A percentile compares a stretch with the other conserved stretches of the same genome.
Evolutionary conservation across 164 flowering plant species (phyloP).

Genomic region (Annona cherimola): DNA sequence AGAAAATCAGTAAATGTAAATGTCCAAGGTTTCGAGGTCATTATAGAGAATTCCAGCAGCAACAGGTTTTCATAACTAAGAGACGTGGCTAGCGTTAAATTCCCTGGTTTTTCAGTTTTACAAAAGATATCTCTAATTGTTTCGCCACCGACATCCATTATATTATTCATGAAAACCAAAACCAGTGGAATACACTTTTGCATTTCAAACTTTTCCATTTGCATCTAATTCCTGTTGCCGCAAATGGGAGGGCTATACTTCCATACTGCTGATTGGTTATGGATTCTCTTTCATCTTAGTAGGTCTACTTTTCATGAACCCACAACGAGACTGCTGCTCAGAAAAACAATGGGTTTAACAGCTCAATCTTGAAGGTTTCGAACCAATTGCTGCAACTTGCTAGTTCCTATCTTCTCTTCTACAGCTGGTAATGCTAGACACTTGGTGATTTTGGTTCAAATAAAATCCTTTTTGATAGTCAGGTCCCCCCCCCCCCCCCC

Average conservation of each 20-base stretch:
- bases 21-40: too few species aligned
- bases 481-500: constrained; percentile 2
- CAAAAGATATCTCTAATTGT: too few species aligned
- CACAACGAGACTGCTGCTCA: background rate
- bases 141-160: too few species aligned
- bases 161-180: too few species aligned
- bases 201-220: too few species aligned
- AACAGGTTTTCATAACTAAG: too few species aligned
- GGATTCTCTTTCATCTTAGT: constrained; percentile 5
- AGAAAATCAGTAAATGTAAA: too few species aligned
- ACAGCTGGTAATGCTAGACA: constrained; percentile 10
- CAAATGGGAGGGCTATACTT: background rate
- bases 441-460: constrained; percentile 12
- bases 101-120: too few species aligned
- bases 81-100: too few species aligned
- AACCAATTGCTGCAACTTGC: background rate
- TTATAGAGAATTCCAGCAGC: too few species aligned
- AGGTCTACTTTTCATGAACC: constrained; percentile 6
- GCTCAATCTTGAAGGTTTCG: constrained; percentile 22
- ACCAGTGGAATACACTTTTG: too few species aligned
- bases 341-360: constrained; percentile 6
- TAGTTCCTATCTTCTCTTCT: constrained; percentile 5
- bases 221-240: background rate
- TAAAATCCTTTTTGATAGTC: constrained; percentile 10
- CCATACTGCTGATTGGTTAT: background rate